phyloP scores from a whole-genome alignment of 169 alveolate species.

The Pseudocohnilembus persalinus region DNA sequence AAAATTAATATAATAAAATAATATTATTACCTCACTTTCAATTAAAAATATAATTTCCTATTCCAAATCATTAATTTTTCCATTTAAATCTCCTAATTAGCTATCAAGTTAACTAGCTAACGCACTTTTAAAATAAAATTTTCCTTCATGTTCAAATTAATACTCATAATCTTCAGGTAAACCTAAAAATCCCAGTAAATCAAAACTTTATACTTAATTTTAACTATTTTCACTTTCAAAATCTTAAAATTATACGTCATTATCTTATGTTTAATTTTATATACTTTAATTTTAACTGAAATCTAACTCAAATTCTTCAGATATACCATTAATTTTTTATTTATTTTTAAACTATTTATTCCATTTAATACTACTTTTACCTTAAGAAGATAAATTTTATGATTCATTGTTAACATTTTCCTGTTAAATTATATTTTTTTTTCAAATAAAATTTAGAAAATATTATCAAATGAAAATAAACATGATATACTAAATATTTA shows the following conservation, averaged over 20 bases:
- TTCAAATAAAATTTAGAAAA: no score
- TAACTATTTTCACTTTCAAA: not conserved
- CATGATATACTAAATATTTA: no score
- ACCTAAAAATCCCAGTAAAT: not conserved
- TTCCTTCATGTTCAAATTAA: not conserved
- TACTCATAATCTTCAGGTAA: not conserved
- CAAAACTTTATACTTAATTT: not conserved
- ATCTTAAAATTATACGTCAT: not conserved
- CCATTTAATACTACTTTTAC: no score
- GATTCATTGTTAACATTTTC: no score
- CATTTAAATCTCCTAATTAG: slow-evolving; percentile 18
- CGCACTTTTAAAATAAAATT: not conserved
- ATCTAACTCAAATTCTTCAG: no score
- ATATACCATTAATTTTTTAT: no score
- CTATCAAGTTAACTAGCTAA: not conserved
- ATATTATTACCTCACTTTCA: not conserved
- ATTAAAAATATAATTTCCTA: not conserved
- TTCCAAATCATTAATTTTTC: slow-evolving; percentile 12
- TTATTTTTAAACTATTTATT: no score
- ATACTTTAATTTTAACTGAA: not conserved
- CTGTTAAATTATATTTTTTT: no score
- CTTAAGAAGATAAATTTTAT: no score
- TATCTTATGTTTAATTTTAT: not conserved
- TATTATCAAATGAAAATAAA: no score
- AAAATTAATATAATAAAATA: not conserved